Evolutionary conservation across 345 rosid genomes (phyloP).

Genomic region (Sapria himalayana): DNA sequence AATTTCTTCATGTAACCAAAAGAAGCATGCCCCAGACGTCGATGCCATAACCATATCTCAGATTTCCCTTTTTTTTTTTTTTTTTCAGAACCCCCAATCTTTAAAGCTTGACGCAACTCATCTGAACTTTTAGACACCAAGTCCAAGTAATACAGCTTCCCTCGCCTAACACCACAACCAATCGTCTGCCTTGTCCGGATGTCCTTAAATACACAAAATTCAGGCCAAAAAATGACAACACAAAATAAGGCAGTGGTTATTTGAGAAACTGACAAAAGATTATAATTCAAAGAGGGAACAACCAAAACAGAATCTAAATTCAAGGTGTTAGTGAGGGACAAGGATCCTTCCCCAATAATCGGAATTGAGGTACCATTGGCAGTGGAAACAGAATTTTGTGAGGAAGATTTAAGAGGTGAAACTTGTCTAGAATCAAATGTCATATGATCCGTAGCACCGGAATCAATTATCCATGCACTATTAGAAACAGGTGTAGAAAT

Average conservation of each 20-base stretch:
- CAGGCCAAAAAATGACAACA: conserved; percentile 5
- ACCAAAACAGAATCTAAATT: conserved; percentile 1
- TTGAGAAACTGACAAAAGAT: conserved; percentile 2
- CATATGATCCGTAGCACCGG: conserved; percentile 4
- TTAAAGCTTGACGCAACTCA: background rate
- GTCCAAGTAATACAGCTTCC: too few species aligned
- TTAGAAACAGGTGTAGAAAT: background rate
- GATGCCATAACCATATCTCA: background rate
- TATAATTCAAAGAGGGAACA: background rate
- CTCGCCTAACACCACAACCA: conserved; percentile 4
- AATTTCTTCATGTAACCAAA: background rate
- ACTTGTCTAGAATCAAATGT: conserved; percentile 4
- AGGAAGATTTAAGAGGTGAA: background rate
- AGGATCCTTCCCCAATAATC: background rate
- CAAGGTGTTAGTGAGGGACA: conserved; percentile 1
- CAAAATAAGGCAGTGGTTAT: background rate
- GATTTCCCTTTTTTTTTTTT: conserved; percentile 1
- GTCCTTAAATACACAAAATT: conserved; percentile 5
- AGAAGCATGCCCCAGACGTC: background rate
- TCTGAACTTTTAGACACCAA: background rate
- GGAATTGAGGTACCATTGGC: background rate
- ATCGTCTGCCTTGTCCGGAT: background rate
- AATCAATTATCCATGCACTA: conserved; percentile 5
- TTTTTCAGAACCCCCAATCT: background rate
- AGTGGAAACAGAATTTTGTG: background rate